Evolutionary conservation across 2,329 filamentous ascomycete species (phyloP).

Genomic region (Lachnellula subtilissima): DNA sequence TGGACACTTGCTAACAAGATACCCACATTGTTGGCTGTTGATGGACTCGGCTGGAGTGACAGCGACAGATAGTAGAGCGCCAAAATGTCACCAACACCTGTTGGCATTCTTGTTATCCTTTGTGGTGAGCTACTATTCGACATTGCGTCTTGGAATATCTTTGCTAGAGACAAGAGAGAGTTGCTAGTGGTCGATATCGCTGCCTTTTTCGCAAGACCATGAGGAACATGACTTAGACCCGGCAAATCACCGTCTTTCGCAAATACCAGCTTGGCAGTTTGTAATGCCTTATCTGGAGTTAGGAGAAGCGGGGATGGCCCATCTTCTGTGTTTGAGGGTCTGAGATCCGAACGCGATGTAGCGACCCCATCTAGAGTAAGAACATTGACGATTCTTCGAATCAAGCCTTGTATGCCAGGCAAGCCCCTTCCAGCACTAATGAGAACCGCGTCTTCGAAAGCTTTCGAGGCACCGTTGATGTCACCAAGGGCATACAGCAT

Average conservation of each 20-base stretch:
- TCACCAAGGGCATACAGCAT: constrained; percentile 91
- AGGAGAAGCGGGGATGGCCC: constrained; percentile 60
- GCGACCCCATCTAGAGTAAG: constrained; percentile 48
- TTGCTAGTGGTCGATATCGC: constrained; percentile 94
- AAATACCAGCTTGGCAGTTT: constrained; percentile 81
- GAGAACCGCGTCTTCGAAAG: constrained; percentile 91
- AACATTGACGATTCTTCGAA: constrained; percentile 69
- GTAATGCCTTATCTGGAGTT: constrained; percentile 75
- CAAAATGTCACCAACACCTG: constrained; percentile 85
- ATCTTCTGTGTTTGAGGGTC: constrained; percentile 7
- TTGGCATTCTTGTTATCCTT: constrained; percentile 54
- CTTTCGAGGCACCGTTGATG: constrained; percentile 71
- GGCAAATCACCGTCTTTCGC: constrained; percentile 69
- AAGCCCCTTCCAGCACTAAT: constrained; percentile 74
- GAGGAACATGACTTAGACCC: constrained; percentile 67
- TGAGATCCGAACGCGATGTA: constrained; percentile 29
- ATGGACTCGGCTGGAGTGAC: constrained; percentile 90
- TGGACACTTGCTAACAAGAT: constrained; percentile 95
- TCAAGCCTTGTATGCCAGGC: constrained; percentile 70
- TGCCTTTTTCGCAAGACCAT: constrained; percentile 68
- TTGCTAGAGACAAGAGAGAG: constrained; percentile 86
- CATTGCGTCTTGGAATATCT: constrained; percentile 97
- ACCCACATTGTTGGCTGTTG: constrained; percentile 96
- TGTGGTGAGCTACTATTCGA: constrained; percentile 50
- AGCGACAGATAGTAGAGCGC: constrained; percentile 93